phyloP scores from a whole-genome alignment of 2,329 filamentous ascomycete genomes.

The Domatiomyces catenatus region DNA sequence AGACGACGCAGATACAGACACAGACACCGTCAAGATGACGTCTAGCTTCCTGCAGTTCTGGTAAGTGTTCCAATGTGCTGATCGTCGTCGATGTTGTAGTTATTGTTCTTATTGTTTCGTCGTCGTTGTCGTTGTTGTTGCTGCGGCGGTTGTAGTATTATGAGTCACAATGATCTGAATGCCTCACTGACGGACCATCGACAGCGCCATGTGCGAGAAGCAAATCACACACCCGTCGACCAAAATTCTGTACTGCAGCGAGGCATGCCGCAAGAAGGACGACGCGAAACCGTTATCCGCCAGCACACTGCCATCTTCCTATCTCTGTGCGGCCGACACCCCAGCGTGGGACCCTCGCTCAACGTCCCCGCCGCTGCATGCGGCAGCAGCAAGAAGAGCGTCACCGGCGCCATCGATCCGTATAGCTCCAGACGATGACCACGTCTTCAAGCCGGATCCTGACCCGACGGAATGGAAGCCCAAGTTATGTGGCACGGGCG shows the following conservation, averaged over 20 bases:
- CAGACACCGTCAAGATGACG: slow-evolving; percentile 24
- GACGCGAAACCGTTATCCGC: slow-evolving; percentile 30
- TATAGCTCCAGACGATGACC: slow-evolving; percentile 26
- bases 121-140: not conserved
- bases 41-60: slow-evolving; percentile 32
- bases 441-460: slow-evolving; percentile 29
- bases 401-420: slow-evolving; percentile 19
- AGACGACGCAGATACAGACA: slow-evolving; percentile 6
- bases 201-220: slow-evolving; percentile 48
- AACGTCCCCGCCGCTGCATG: slow-evolving; percentile 24
- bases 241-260: slow-evolving; percentile 48
- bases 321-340: slow-evolving; percentile 19
- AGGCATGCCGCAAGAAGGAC: slow-evolving; percentile 39
- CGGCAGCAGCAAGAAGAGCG: slow-evolving; percentile 19
- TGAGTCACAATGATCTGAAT: too few species aligned
- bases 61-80: slow-evolving; percentile 19
- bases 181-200: slow-evolving; percentile 13
- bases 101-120: not conserved
- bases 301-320: slow-evolving; percentile 20
- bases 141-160: not conserved
- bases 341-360: slow-evolving; percentile 23
- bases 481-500: slow-evolving; percentile 21
- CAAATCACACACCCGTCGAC: slow-evolving; percentile 48
- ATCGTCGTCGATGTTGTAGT: not conserved
- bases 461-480: slow-evolving; percentile 37